Conservation (phyloP, 768 basidiomycete genomes). For the Gymnopilus junonius region DNA sequence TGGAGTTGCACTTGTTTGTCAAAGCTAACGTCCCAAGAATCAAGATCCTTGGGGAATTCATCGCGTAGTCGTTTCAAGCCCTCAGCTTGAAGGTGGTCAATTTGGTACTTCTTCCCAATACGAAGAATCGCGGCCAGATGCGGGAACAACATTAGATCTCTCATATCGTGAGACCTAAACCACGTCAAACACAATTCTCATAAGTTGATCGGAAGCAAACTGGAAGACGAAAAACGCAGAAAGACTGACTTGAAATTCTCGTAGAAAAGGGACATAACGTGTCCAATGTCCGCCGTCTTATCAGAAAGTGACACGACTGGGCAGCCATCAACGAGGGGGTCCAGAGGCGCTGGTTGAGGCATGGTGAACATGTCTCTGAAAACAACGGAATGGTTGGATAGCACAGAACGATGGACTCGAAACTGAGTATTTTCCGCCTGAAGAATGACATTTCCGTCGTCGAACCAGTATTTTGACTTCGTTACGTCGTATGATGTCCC, state of each 20-base stretch:
- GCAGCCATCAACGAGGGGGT: slow-evolving; percentile 15
- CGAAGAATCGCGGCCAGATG: slow-evolving; percentile 14
- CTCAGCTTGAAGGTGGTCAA: slow-evolving; percentile 12
- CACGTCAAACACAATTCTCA: background rate
- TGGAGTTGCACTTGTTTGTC: background rate
- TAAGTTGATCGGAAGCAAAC: no score
- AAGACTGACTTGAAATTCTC: slow-evolving; percentile 14
- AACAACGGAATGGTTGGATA: slow-evolving; percentile 21
- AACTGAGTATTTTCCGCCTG: slow-evolving; percentile 23
- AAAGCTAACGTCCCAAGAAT: slow-evolving; percentile 7
- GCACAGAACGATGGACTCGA: slow-evolving; percentile 22
- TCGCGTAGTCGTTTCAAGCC: slow-evolving; percentile 5
- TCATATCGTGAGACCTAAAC: background rate
- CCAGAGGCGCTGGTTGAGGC: slow-evolving; percentile 12
- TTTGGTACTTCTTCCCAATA: slow-evolving; percentile 20
- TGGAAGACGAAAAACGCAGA: background rate
- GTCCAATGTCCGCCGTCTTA: slow-evolving; percentile 11
- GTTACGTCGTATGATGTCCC: background rate
- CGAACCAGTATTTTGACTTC: slow-evolving; percentile 18
- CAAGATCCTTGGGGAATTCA: slow-evolving; percentile 6
- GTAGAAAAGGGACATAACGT: slow-evolving; percentile 17
- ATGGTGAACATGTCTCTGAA: slow-evolving; percentile 28
- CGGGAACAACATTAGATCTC: background rate
- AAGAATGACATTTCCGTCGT: slow-evolving; percentile 26
- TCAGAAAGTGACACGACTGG: slow-evolving; percentile 23